Conservation (phyloP, 306 rosid genomes). For the Arachis stenosperma region DNA sequence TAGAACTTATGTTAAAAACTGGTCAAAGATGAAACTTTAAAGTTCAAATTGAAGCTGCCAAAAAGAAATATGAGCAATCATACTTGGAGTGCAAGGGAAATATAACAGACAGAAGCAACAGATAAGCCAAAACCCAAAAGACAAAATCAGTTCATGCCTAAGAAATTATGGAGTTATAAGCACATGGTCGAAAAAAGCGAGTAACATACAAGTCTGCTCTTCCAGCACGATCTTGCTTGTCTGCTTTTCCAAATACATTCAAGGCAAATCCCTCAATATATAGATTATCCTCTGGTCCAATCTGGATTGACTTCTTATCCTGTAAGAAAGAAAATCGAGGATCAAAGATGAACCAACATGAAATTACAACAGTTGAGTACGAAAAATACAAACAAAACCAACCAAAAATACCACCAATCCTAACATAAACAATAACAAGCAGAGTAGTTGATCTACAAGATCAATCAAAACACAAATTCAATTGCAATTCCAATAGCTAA, state of each 20-base stretch:
- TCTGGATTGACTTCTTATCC: constrained; percentile 85
- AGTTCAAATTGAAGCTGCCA: neutral
- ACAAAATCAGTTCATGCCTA: neutral
- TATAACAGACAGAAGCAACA: constrained; percentile 5
- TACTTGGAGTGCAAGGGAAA: neutral
- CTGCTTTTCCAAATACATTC: constrained; percentile 91
- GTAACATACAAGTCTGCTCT: constrained; percentile 84
- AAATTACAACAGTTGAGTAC: neutral
- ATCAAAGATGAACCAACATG: neutral
- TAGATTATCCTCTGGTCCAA: constrained; percentile 89
- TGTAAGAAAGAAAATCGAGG: constrained; percentile 39
- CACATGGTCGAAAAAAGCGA: neutral
- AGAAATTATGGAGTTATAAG: neutral
- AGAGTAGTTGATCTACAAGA: constrained; percentile 4
- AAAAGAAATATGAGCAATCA: constrained; percentile 1
- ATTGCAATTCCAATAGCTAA: neutral
- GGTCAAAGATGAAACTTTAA: constrained; percentile 1
- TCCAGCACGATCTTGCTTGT: constrained; percentile 96
- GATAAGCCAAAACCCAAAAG: constrained; percentile 15
- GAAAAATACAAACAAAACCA: neutral
- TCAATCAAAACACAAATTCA: neutral
- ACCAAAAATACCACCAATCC: constrained; percentile 25
- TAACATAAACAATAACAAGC: neutral
- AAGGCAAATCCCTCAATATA: constrained; percentile 94
- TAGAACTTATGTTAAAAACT: constrained; percentile 27